Base-by-base conservation (phyloP, 1,284 basidiomycete species). In the Pseudozyma thailandica region DNA sequence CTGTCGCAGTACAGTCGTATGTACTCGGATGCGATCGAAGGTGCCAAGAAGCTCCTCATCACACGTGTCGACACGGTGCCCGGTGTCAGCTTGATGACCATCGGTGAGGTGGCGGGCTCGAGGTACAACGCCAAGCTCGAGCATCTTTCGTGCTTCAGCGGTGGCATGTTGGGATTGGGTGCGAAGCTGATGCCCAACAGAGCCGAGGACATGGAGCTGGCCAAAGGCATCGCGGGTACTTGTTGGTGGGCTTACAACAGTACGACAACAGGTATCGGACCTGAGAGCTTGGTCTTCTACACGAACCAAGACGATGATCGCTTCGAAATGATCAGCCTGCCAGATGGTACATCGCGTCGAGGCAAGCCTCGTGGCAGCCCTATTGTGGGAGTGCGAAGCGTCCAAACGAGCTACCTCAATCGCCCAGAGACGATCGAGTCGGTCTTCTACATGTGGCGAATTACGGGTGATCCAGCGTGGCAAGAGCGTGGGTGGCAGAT, bases 351-450 rank as follows among this genome's bases (percentile, higher is more conserved):
- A 38, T 56, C 58, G 55, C 21, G 63, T 39, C 53, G 72, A 49
- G 69, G 75, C 56, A 44, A 53, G 37, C 49, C 71, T 41, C 52
- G 71, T 37, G 73, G 84, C 43, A 33, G 49, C 63, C 74, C 78
- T 39, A 60, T 83, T 77, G 66, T 81, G 45, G 73, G 81, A 49
- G 79, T 84, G 15, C 49, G 65, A 26, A 47, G 60, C 39, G 64
- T 65, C 1, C 38, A 60, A 16, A 44, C 50, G 6, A 50, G 60
- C 37, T 81, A 81, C 49, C 77, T 79, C 21, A 80, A 78, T 49
- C 79, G 87, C 8, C 87, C 87, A 16, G 87, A 88, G 77, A 87
- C 86, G 16, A 87, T 88, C 75, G 87, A 88, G 81, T 85, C 83
- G 23, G 85, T 87, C 27, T 86, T 86, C 60, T 83, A 81, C 75